Base-by-base conservation (phyloP, 2,329 filamentous ascomycete species). In the Lachnum nothofagi region DNA sequence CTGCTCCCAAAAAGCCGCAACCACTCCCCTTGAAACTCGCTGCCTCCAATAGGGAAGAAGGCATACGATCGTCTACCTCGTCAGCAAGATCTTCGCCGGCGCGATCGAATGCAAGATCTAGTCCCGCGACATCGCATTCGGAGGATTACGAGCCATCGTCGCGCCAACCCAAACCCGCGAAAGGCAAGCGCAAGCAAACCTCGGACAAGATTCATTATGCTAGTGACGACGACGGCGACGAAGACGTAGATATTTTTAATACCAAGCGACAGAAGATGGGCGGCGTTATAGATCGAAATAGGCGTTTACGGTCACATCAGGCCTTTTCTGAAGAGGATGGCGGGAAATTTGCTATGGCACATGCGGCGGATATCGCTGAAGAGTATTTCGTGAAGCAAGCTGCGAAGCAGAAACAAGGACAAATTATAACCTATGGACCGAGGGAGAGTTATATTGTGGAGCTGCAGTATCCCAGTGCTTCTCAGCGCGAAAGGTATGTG, bases 401-500 rank as follows among this genome's bases (percentile, higher is more conserved):
- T n/a, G 78, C 72, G 38, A 65, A 76, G 19, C 68, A 71, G 45
- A 69, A 72, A 5, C 75, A 74, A 35, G 79, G 76, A 51, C 72
- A 74, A 23, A 73, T 74, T 1, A 72, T 74, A 10, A 69, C 78
- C 51, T 72, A 72, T 33, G 70, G 74, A 2, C 68, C 70, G 41
- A 29, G 35, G 9, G 68, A 72, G 41, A 72, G 80, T 50, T 73
- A 82, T 5, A 71, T 68, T 9, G 79, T 94, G 51, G 73, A 83
- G 63, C 71, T 97, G 58, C 87, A 93, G 66, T 97, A 97, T 67
- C 91, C 93, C 8, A 91, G 88, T 66, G 73, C 76, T 53, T 78
- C 81, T 48, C 75, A 76, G 42, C 78, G 78, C 45, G 88, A 93
- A 68, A 80, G 76, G 82, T 86, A 72, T 43, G 48, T 31, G 35